A percentile compares a stretch with the other conserved stretches of the same genome.
Conservation (phyloP, 1,284 basidiomycete genomes). For the Caloboletus inedulis region DNA sequence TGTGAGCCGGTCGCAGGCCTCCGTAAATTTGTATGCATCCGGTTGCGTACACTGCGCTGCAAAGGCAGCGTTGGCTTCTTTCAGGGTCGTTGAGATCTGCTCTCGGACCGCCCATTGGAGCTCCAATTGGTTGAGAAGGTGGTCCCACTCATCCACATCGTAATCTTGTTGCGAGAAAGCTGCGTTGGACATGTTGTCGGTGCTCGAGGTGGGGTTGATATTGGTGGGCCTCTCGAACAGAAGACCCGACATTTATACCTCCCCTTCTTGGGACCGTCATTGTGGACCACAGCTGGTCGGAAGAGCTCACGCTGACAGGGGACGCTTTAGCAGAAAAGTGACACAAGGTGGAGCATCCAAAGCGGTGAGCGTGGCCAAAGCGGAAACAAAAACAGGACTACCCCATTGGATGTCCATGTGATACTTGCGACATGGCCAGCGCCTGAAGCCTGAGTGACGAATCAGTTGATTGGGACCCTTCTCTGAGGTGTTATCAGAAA, state of each 20-base stretch:
- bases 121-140: neutral
- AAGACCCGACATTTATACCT: slow-evolving; percentile 10
- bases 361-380: slow-evolving; percentile 7
- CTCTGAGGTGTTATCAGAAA: no score
- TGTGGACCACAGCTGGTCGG: neutral
- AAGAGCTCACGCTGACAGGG: neutral
- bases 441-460: no score
- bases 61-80: slow-evolving; percentile 16
- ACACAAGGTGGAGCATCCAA: neutral
- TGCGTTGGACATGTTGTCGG: slow-evolving; percentile 11
- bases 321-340: slow-evolving; percentile 10
- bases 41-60: slow-evolving; percentile 15
- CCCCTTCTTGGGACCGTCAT: slow-evolving; percentile 3
- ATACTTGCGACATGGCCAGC: no score
- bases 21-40: slow-evolving; percentile 6
- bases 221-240: neutral
- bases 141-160: slow-evolving; percentile 4
- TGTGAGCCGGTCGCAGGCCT: slow-evolving; percentile 13
- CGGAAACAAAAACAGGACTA: slow-evolving; percentile 6
- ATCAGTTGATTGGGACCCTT: neutral
- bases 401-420: neutral
- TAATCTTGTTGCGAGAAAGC: neutral
- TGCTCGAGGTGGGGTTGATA: neutral
- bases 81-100: slow-evolving; percentile 4
- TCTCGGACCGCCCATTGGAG: neutral